Base-by-base conservation (phyloP, 148 eudicot species). In the Gaultheria prostrata region DNA sequence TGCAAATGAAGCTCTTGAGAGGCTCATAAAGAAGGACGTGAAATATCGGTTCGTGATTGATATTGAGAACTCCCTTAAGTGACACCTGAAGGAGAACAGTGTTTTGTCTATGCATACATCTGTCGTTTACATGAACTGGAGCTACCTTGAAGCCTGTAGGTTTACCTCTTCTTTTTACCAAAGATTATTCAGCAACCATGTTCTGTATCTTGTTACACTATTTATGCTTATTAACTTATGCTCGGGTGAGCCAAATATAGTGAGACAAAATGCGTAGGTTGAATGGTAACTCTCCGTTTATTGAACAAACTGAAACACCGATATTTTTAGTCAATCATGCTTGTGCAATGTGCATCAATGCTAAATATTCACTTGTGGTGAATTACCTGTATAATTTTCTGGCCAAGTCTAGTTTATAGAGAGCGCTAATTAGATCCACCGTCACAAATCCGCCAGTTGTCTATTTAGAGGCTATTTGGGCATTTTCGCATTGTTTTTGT, bases 21-120 rank as follows among this genome's bases (percentile, higher is more conserved):
- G 93, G 86, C 81, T 92, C 18, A 61, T 90, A 21, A 94, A 91
- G 79, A 91, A 87, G 87, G 93, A 92, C 56, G 92, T 93, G 79
- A 92, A 93, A 75, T 94, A 92, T 76, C 93, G 94, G 12, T 94
- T 94, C 85, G 98, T 94, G 85, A 93, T 94, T 28, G 98, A 94
- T 84, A 89, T 94, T 13, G 89, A 85, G 72, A 93, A 88, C 86
- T 91, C 98, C 33, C 93, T 94, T 73, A 88, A 88, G 76, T 93
- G 88, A 92, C 26, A 50, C 61, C 76, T 33, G 46, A 4, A 49
- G 56, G 57, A 21, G 24, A 50, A 20, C 8, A 45, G 30, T 39
- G 51, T 39, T 18, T 74, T 43, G 12, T 43, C 24, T 7, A 74
- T 39, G 77, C 49, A 10, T 39, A 17, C 76, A 18, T 72, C 26